Conservation (phyloP, 1,139 yeast genomes). For the Nadsonia commutata region DNA sequence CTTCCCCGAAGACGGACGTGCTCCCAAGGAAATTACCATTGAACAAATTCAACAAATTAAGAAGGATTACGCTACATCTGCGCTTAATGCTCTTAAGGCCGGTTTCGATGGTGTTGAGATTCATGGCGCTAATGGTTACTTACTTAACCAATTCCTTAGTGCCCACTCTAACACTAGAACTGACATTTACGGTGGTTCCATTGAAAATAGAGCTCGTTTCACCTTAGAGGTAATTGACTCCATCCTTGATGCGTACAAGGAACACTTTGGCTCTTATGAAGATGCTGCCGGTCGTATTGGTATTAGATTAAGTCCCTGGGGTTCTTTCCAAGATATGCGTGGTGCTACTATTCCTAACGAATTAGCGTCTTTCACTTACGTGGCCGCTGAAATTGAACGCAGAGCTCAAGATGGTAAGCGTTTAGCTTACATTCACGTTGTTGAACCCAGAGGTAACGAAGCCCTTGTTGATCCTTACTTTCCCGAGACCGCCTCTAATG, state of each 20-base stretch:
- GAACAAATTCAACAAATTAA: slow-evolving; percentile 31
- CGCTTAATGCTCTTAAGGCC: slow-evolving; percentile 35
- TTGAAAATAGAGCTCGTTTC: slow-evolving; percentile 51
- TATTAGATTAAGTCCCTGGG: slow-evolving; percentile 24
- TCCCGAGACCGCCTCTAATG: no score
- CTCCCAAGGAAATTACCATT: slow-evolving; percentile 29
- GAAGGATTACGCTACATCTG: slow-evolving; percentile 29
- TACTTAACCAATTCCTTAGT: slow-evolving; percentile 46
- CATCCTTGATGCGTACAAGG: slow-evolving; percentile 15
- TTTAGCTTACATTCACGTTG: slow-evolving; percentile 39
- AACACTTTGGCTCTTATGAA: slow-evolving; percentile 18
- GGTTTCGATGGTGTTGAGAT: slow-evolving; percentile 61
- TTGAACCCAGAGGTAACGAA: slow-evolving; percentile 30
- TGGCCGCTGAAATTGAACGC: slow-evolving; percentile 18
- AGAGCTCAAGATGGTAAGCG: slow-evolving; percentile 24
- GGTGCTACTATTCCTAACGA: slow-evolving; percentile 11
- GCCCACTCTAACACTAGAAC: slow-evolving; percentile 40
- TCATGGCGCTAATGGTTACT: slow-evolving; percentile 57
- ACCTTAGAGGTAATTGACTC: slow-evolving; percentile 42
- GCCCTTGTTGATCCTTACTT: no score
- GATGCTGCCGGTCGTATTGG: slow-evolving; percentile 39
- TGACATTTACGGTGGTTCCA: slow-evolving; percentile 53
- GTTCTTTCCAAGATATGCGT: no score
- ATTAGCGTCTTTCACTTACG: slow-evolving; percentile 16
- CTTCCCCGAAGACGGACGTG: slow-evolving; percentile 11